phyloP scores from a whole-genome alignment of 371 early-diverging fungal species.

The Capillidium heterosporum region DNA sequence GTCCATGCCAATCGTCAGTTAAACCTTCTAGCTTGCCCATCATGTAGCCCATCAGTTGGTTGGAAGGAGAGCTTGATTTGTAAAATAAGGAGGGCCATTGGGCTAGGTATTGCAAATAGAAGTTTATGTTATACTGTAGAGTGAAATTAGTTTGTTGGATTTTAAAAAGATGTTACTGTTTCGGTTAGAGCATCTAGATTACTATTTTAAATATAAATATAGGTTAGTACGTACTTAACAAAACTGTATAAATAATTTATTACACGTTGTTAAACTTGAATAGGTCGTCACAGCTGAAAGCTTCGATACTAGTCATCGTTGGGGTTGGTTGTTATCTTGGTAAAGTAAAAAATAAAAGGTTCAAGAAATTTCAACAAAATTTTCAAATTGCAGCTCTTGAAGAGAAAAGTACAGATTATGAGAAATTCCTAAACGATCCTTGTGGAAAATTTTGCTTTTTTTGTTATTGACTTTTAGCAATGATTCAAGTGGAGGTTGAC shows the following conservation, averaged over 20 bases:
- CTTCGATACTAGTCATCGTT: conserved; percentile 42
- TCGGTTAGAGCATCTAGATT: conserved; percentile 78
- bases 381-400: too few relatives aligned
- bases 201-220: conserved; percentile 22
- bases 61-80: conserved; percentile 56
- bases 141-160: background rate
- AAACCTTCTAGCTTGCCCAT: conserved; percentile 95
- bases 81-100: conserved; percentile 89
- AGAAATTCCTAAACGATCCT: too few relatives aligned
- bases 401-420: too few relatives aligned
- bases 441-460: too few relatives aligned
- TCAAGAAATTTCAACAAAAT: too few relatives aligned
- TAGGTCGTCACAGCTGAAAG: conserved; percentile 67
- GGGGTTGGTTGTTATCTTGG: too few relatives aligned
- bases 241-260: conserved; percentile 4
- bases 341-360: too few relatives aligned
- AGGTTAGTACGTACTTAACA: background rate
- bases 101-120: conserved; percentile 82
- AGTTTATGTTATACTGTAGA: conserved; percentile 71
- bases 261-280: conserved; percentile 81
- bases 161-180: conserved; percentile 32
- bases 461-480: too few relatives aligned
- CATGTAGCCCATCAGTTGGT: conserved; percentile 72
- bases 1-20: conserved; percentile 89
- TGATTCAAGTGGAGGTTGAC: too few relatives aligned